phyloP scores from a whole-genome alignment of 1,139 yeast species.

The Blastobotrys persicus region DNA sequence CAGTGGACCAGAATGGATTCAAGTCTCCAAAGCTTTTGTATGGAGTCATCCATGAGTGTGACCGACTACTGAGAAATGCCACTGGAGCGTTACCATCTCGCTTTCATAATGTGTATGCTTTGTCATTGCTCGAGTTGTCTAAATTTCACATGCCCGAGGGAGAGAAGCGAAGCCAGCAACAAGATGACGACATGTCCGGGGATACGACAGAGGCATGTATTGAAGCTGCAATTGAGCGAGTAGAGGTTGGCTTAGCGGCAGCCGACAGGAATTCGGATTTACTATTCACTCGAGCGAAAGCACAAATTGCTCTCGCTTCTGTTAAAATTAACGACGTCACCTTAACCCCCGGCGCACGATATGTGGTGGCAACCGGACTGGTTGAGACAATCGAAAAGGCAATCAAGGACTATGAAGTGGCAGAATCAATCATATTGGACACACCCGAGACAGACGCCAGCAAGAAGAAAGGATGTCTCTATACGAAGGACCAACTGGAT shows the following conservation, averaged over 20 bases:
- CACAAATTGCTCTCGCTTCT: constrained; percentile 47
- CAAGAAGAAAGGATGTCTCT: constrained; percentile 10
- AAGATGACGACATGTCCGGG: constrained; percentile 25
- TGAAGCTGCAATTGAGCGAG: constrained; percentile 69
- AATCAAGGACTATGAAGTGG: constrained; percentile 46
- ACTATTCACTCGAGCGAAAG: constrained; percentile 53
- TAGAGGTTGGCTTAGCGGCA: constrained; percentile 55
- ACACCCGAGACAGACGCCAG: constrained; percentile 15
- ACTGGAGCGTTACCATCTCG: constrained; percentile 47
- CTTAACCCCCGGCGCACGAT: constrained; percentile 11
- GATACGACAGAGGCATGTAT: constrained; percentile 53
- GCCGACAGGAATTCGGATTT: constrained; percentile 47
- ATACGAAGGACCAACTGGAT: constrained; percentile 24
- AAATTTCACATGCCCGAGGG: constrained; percentile 30
- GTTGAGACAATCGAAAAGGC: constrained; percentile 42
- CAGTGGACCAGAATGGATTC: constrained; percentile 9
- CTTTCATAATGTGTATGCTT: constrained; percentile 72
- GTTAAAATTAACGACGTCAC: constrained; percentile 24
- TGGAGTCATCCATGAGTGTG: constrained; percentile 91
- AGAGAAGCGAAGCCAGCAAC: constrained; percentile 18
- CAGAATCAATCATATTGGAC: constrained; percentile 41
- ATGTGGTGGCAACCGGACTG: constrained; percentile 16
- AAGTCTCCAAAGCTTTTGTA: constrained; percentile 48
- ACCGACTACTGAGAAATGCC: constrained; percentile 59
- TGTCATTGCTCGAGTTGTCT: constrained; percentile 68